These are phyloP conservation scores for Diatrype stigma DNA, from an alignment of 2,329 filamentous ascomycete species.

Conservation along the genomic window DNA sequence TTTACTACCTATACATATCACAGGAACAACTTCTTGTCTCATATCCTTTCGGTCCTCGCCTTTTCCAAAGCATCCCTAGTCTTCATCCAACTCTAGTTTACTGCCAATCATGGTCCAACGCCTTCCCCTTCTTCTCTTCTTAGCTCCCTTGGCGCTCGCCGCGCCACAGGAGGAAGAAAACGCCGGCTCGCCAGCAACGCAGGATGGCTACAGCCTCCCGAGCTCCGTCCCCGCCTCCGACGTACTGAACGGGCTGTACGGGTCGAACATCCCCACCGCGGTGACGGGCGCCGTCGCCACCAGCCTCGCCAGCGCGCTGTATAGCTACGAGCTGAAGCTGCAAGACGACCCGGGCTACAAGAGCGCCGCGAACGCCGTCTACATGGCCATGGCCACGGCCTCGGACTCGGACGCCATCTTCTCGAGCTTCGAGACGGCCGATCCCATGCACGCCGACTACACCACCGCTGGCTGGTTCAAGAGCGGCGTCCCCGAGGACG, in stretches of 20 bases:
- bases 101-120: too few species aligned
- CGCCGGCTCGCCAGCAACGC: too few species aligned
- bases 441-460: neutral
- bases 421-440: neutral
- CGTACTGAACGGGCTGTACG: constrained; percentile 3
- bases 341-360: constrained; percentile 1
- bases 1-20: too few species aligned
- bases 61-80: too few species aligned
- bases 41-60: too few species aligned
- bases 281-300: constrained; percentile 8
- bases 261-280: constrained; percentile 1
- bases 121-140: too few species aligned
- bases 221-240: too few species aligned
- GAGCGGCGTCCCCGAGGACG: constrained; percentile 3
- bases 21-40: too few species aligned
- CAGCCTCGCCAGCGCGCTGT: constrained; percentile 6
- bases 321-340: constrained; percentile 1
- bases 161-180: too few species aligned
- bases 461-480: constrained; percentile 9
- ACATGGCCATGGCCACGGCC: neutral
- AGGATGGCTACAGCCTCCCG: too few species aligned
- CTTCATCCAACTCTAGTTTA: too few species aligned
- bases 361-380: constrained; percentile 3
- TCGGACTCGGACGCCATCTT: neutral
- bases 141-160: too few species aligned